Evolutionary conservation across 352 stramenopile genomes (phyloP).

Genomic region (Phytophthora pinifolia): DNA sequence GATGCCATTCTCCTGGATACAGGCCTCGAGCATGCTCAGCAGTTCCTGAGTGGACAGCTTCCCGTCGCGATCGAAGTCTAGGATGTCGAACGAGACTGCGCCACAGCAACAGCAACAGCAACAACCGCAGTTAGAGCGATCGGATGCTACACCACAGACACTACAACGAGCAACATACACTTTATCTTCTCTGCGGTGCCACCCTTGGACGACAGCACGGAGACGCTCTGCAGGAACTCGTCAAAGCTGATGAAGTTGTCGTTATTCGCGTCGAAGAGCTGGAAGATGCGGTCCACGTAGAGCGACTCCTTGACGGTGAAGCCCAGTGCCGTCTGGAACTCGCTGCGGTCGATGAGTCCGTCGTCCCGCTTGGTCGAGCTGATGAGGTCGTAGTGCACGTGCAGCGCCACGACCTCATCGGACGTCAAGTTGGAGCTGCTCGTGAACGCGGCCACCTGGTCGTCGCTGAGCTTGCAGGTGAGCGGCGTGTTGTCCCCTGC

Average conservation of each 20-base stretch:
- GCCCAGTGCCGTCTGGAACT: constrained; percentile 78
- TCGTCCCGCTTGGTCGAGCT: constrained; percentile 64
- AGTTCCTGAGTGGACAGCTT: constrained; percentile 74
- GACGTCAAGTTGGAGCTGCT: constrained; percentile 51
- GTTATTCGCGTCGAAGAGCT: constrained; percentile 77
- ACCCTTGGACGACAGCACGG: constrained; percentile 70
- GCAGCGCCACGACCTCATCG: constrained; percentile 61
- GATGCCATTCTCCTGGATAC: constrained; percentile 75
- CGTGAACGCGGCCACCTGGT: constrained; percentile 45
- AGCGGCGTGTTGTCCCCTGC: constrained; percentile 21
- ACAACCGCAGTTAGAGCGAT: background rate
- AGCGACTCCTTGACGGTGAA: constrained; percentile 82
- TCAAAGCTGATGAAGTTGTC: constrained; percentile 81
- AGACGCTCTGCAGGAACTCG: constrained; percentile 80
- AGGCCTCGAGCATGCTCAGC: constrained; percentile 69
- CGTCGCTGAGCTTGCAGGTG: constrained; percentile 54
- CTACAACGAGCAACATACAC: constrained; percentile 36
- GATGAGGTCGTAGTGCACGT: constrained; percentile 71
- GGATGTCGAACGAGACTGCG: constrained; percentile 75
- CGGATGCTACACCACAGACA: background rate
- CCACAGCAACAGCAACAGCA: constrained; percentile 1
- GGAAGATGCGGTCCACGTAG: constrained; percentile 81
- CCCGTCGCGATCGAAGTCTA: constrained; percentile 74
- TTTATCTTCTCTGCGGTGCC: constrained; percentile 67
- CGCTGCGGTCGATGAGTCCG: constrained; percentile 70